Percentiles rank a stretch among this genome's conserved stretches.
Conservation (phyloP, 345 rosid species). For the Populus alba region DNA sequence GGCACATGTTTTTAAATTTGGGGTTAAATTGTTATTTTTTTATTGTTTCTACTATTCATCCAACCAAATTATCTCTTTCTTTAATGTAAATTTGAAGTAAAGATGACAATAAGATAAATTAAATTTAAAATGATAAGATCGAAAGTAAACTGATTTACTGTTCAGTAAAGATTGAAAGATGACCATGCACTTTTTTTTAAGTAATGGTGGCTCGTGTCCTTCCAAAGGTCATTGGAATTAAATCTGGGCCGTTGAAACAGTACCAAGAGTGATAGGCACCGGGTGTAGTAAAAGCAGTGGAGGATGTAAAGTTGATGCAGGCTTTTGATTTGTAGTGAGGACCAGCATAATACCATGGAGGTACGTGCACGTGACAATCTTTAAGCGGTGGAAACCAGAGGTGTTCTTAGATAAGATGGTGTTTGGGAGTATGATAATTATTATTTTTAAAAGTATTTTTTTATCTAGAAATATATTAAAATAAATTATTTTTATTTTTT, state of each 20-base stretch:
- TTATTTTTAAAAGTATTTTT: too few relatives aligned
- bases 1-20: not conserved
- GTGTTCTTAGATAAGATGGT: not conserved
- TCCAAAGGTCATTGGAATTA: not conserved
- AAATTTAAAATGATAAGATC: too few relatives aligned
- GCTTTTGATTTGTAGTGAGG: not conserved
- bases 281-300: not conserved
- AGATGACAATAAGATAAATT: too few relatives aligned
- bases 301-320: not conserved
- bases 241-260: not conserved
- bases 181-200: too few relatives aligned
- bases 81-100: not conserved
- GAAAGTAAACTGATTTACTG: too few relatives aligned
- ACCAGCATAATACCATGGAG: not conserved
- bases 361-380: not conserved
- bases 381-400: not conserved
- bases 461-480: too few relatives aligned
- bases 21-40: too few relatives aligned
- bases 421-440: too few relatives aligned
- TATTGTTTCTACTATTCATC: not conserved
- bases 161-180: too few relatives aligned
- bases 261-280: not conserved
- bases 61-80: not conserved
- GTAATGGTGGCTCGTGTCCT: not conserved
- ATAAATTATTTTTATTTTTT: too few relatives aligned